Conservation (phyloP, 805 yeast genomes). For the Ogataea neopini region DNA sequence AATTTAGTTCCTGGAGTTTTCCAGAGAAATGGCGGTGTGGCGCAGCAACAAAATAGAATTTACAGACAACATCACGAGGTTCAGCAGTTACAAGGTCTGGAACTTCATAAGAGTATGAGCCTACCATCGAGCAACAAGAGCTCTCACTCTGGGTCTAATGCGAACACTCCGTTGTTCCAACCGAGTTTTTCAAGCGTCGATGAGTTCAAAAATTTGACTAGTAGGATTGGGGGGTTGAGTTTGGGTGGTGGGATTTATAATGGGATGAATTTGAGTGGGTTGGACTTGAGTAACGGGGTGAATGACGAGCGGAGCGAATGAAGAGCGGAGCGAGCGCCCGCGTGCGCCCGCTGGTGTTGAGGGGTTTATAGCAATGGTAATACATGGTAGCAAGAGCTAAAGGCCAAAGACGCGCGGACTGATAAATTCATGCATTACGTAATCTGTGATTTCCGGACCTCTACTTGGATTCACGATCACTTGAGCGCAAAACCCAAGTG, state of each 20-base stretch:
- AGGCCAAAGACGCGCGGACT: too few relatives aligned
- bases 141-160: conserved; percentile 17
- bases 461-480: too few relatives aligned
- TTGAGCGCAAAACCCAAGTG: too few relatives aligned
- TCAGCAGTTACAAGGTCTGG: conserved; percentile 12
- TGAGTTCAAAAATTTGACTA: conserved; percentile 16
- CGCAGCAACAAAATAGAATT: conserved; percentile 5
- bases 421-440: too few relatives aligned
- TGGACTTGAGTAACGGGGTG: not conserved
- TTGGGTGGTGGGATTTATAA: conserved; percentile 9
- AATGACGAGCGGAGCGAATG: too few relatives aligned
- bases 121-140: conserved; percentile 16
- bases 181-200: conserved; percentile 19
- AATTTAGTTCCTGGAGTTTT: not conserved
- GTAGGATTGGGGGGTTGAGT: conserved; percentile 25
- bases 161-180: conserved; percentile 22
- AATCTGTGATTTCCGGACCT: too few relatives aligned
- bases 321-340: too few relatives aligned
- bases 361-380: too few relatives aligned
- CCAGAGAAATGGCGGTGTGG: conserved; percentile 5
- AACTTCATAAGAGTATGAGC: conserved; percentile 19
- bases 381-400: too few relatives aligned
- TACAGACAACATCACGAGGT: not conserved
- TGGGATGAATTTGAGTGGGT: conserved; percentile 2
- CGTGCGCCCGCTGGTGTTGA: too few relatives aligned